Evolutionary conservation across 768 basidiomycete genomes (phyloP).

Genomic region (Exsudoporus frostii): DNA sequence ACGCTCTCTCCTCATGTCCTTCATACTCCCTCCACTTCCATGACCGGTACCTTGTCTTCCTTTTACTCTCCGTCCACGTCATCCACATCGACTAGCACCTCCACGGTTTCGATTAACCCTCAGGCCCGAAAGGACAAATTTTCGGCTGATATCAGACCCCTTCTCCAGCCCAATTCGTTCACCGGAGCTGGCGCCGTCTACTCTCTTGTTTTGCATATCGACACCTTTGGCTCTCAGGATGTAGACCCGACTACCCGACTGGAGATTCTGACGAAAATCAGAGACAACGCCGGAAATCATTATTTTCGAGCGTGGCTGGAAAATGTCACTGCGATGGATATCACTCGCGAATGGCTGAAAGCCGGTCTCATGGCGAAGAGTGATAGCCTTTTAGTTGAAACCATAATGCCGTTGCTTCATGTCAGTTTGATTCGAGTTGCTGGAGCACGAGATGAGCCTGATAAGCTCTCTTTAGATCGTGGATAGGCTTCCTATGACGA

Average conservation of each 20-base stretch:
- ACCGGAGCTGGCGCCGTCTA: conserved; percentile 67
- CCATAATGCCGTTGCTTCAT: conserved; percentile 83
- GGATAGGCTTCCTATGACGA: conserved; percentile 74
- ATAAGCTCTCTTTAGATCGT: conserved; percentile 50
- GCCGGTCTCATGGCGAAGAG: conserved; percentile 56
- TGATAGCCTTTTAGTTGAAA: conserved; percentile 59
- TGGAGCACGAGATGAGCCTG: conserved; percentile 13
- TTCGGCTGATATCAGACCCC: conserved; percentile 47
- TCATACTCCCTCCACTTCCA: conserved; percentile 49
- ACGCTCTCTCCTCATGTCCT: conserved; percentile 71
- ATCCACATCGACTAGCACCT: conserved; percentile 27
- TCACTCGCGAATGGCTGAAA: conserved; percentile 81
- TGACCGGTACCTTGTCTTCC: conserved; percentile 32
- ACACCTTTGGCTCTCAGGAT: conserved; percentile 58
- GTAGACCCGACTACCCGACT: conserved; percentile 63
- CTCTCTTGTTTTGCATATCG: conserved; percentile 55
- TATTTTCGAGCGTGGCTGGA: conserved; percentile 87
- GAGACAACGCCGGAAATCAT: conserved; percentile 81
- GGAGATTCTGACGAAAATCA: conserved; percentile 76
- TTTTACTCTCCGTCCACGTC: conserved; percentile 38
- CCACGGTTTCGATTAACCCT: conserved; percentile 35
- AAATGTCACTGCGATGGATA: conserved; percentile 69
- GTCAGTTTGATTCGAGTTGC: conserved; percentile 47
- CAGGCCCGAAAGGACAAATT: conserved; percentile 59
- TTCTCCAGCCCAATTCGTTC: conserved; percentile 58